Base-by-base conservation (phyloP, 2,329 filamentous ascomycete species). In the Fusarium haematococcum region DNA sequence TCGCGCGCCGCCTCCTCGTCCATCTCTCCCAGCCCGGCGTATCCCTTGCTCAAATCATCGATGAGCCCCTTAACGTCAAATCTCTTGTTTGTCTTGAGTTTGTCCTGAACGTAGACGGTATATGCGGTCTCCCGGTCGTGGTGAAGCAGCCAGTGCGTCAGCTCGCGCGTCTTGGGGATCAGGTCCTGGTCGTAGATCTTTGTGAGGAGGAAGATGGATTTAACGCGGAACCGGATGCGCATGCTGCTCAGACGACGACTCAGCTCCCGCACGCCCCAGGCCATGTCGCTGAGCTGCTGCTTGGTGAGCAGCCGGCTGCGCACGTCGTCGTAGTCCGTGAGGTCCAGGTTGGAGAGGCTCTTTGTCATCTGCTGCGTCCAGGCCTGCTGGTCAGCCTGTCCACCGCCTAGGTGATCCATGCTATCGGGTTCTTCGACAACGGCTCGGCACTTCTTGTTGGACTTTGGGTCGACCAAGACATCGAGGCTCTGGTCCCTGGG, bases 211-310 rank as follows among this genome's bases (percentile, higher is more conserved):
- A 98, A 97, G 33, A 99, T 91, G 65, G 90, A 93, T 80, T 91
- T 91, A 74, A 97, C 94, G 63, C 92, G 92, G 75, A 98, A 91
- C 81, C 93, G 94, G 71, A 99, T 87, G 67, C 92, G 91, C 81
- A 98, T 92, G 82, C 92, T 95, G 61, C 94, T 94, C 68, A 98
- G 85, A 69, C 94, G 93, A 79, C 97, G 93, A 33, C 94, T 96
- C 68, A 99, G 86, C 83, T 98, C 95, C 57, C 97, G 89, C 67
- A 98, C 97, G 30, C 96, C 95, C 91, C 96, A 95, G 0, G 96
- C 95, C 96, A 99, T 98, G 78, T 98, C 97, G 16, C 93, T 95
- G 48, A 99, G 88, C 83, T 99, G 95, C 82, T 94, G 95, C 86
- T 98, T 98, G 2, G 95, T 98, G 75, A 98, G 87, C 59, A 98